Evolutionary conservation across 1,284 basidiomycete genomes (phyloP).

Genomic region (Trametes hirsuta): DNA sequence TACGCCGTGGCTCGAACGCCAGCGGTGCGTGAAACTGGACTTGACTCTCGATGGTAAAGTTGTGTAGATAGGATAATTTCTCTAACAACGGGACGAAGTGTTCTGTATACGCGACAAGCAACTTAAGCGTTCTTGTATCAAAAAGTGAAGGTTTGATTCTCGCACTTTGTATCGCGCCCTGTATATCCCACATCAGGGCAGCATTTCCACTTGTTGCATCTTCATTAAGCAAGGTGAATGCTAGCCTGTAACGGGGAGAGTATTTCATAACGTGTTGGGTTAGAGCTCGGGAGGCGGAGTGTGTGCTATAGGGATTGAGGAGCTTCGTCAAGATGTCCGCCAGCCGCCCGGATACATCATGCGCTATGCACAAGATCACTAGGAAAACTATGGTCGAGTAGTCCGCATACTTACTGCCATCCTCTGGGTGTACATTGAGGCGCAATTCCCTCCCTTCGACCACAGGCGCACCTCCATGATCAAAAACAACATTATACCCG

Average conservation of each 20-base stretch:
- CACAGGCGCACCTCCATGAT: constrained; percentile 3
- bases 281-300: constrained; percentile 33
- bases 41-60: constrained; percentile 93
- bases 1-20: constrained; percentile 69
- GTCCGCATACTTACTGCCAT: not conserved
- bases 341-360: constrained; percentile 27
- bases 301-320: constrained; percentile 53
- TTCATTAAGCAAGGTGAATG: constrained; percentile 88
- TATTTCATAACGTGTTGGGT: constrained; percentile 71
- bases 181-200: constrained; percentile 74
- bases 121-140: not conserved
- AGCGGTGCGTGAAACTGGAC: constrained; percentile 91
- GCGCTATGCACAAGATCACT: not conserved
- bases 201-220: constrained; percentile 72
- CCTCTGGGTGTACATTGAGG: constrained; percentile 3
- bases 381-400: no score
- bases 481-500: constrained; percentile 23
- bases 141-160: constrained; percentile 33
- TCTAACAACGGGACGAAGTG: constrained; percentile 71
- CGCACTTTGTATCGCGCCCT: constrained; percentile 62
- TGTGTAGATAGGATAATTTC: constrained; percentile 72
- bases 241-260: constrained; percentile 76
- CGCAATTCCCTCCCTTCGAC: constrained; percentile 22
- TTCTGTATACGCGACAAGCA: constrained; percentile 43
- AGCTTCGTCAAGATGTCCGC: constrained; percentile 47